Percentiles rank a stretch among this genome's conserved stretches.
These are phyloP conservation scores for Flaveria bidentis DNA, from an alignment of 129 eudicot genomes.

Conservation along the genomic window DNA sequence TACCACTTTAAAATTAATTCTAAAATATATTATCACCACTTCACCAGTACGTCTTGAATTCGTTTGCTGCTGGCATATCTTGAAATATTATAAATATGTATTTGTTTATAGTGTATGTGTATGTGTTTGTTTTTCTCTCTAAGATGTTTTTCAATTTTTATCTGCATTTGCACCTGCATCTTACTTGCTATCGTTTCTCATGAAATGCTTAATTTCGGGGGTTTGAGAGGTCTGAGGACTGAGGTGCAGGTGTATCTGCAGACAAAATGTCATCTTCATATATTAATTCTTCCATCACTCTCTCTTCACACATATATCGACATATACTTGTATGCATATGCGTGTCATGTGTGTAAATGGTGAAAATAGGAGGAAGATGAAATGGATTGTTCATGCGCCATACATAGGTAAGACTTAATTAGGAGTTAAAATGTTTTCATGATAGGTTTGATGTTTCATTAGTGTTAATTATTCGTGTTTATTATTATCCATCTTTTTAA, in stretches of 20 bases:
- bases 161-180: slow-evolving; percentile 82
- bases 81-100: slow-evolving; percentile 10
- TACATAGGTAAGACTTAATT: slow-evolving; percentile 1
- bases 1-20: no score
- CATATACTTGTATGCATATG: not conserved
- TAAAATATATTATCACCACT: slow-evolving; percentile 5
- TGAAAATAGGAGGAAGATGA: slow-evolving; percentile 6
- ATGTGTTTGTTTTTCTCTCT: slow-evolving; percentile 1
- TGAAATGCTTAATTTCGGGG: not conserved
- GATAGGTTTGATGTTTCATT: not conserved
- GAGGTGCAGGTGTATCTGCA: slow-evolving; percentile 54
- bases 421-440: not conserved
- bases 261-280: slow-evolving; percentile 37
- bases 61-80: not conserved
- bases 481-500: no score
- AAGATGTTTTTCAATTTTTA: slow-evolving; percentile 29
- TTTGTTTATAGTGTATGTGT: slow-evolving; percentile 10
- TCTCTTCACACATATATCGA: not conserved
- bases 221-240: slow-evolving; percentile 3
- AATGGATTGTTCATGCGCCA: not conserved
- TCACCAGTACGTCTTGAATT: slow-evolving; percentile 18
- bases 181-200: slow-evolving; percentile 6
- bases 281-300: not conserved
- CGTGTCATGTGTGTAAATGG: not conserved
- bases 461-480: no score